Conservation (phyloP, 257 asterid genomes). For the Oldenlandia corymbosa region DNA sequence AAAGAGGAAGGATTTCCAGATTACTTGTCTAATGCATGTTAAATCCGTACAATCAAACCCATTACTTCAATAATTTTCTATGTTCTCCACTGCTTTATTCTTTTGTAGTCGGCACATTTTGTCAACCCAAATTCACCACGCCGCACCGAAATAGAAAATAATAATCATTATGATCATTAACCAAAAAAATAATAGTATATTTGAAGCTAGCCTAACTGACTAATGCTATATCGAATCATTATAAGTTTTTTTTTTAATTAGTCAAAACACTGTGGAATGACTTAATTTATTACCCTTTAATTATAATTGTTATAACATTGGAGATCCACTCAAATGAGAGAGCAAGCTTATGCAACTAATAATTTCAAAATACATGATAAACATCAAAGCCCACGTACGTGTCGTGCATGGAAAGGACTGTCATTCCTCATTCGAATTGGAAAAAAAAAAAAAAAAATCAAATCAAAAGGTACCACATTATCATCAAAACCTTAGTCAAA, state of each 20-base stretch:
- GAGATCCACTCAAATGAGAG: constrained; percentile 1
- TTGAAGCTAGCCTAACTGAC: no score
- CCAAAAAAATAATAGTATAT: no score
- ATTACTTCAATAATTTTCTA: neutral
- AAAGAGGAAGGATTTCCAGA: neutral
- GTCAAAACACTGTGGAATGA: no score
- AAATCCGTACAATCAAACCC: constrained; percentile 7
- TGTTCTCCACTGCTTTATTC: neutral
- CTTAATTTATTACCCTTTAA: no score
- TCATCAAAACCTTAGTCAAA: neutral
- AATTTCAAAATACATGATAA: neutral
- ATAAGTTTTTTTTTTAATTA: no score
- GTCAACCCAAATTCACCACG: neutral
- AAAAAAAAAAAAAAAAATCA: neutral
- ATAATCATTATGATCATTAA: no score
- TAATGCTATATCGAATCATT: no score
- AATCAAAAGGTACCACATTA: neutral
- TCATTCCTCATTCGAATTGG: neutral
- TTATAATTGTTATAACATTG: no score
- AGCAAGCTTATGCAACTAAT: neutral
- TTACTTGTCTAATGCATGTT: constrained; percentile 9
- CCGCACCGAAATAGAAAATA: no score
- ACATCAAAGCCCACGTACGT: neutral
- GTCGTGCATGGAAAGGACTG: constrained; percentile 1
- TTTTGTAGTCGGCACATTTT: neutral